These are phyloP conservation scores for Macrocystidia cucumis DNA, from an alignment of 1,284 basidiomycete genomes.

Conservation along the genomic window DNA sequence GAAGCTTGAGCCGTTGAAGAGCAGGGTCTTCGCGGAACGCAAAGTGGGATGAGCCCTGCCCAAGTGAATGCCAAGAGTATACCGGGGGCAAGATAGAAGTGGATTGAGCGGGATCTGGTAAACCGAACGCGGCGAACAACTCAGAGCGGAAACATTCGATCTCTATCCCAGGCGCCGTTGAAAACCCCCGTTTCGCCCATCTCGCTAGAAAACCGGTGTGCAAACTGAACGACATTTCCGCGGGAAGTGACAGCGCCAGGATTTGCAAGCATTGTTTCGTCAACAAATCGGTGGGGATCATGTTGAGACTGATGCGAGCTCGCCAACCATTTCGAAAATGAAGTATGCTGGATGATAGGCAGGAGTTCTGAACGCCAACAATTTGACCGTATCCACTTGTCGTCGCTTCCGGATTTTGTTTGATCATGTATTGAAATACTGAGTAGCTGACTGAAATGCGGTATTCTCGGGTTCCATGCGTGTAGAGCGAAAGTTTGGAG, in stretches of 20 bases:
- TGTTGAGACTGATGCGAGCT: conserved; percentile 38
- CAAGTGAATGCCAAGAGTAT: conserved; percentile 29
- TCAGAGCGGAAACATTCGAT: conserved; percentile 48
- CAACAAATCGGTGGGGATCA: conserved; percentile 42
- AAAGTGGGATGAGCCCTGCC: conserved; percentile 26
- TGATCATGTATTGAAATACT: too few species aligned
- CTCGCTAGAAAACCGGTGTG: conserved; percentile 48
- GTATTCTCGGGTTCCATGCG: conserved; percentile 50
- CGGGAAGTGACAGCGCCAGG: conserved; percentile 52
- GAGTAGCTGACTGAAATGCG: conserved; percentile 24
- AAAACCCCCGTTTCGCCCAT: conserved; percentile 41
- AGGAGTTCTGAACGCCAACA: conserved; percentile 29
- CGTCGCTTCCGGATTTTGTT: too few species aligned
- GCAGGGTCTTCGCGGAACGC: conserved; percentile 54
- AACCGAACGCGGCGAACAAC: conserved; percentile 40
- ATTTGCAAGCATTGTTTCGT: conserved; percentile 54
- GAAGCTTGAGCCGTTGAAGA: conserved; percentile 35
- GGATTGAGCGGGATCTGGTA: too few species aligned
- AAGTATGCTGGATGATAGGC: conserved; percentile 37
- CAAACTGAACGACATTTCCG: conserved; percentile 45
- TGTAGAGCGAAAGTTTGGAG: conserved; percentile 44
- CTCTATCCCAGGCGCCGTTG: conserved; percentile 37
- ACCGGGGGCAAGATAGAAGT: too few species aligned
- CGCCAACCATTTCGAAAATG: conserved; percentile 39
- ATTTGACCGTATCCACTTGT: conserved; percentile 23